Conservation (phyloP, 768 basidiomycete species). For the Xanthoconium purpureum region DNA sequence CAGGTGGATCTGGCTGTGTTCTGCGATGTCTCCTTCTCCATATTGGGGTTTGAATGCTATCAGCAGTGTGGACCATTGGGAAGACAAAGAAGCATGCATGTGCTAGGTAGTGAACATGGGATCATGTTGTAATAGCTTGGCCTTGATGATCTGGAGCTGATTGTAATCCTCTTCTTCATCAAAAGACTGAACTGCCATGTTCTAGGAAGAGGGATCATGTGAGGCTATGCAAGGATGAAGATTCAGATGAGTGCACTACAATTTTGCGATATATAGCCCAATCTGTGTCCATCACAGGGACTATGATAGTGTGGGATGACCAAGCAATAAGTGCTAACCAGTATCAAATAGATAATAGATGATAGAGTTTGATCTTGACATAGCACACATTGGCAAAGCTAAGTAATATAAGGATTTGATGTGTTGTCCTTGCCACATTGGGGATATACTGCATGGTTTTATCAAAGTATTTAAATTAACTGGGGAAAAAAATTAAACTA, state of each 20-base stretch:
- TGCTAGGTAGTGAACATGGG: constrained; percentile 78
- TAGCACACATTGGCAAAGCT: too few species aligned
- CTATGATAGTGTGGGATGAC: too few species aligned
- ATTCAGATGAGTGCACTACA: constrained; percentile 41
- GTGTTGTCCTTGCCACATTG: too few species aligned
- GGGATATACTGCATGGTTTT: too few species aligned
- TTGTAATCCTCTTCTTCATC: constrained; percentile 87
- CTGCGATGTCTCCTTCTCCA: constrained; percentile 69
- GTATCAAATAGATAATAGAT: too few species aligned
- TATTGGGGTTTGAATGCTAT: constrained; percentile 81
- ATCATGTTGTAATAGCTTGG: constrained; percentile 77
- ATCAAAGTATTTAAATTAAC: too few species aligned
- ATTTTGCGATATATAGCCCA: constrained; percentile 99
- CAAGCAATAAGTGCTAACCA: too few species aligned
- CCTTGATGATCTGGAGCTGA: constrained; percentile 71
- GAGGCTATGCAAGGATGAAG: neutral
- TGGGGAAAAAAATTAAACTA: too few species aligned
- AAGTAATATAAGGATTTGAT: too few species aligned
- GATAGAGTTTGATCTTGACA: too few species aligned
- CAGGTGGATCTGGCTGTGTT: constrained; percentile 76
- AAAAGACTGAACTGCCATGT: constrained; percentile 66
- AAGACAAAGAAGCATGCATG: constrained; percentile 75
- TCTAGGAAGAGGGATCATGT: constrained; percentile 57
- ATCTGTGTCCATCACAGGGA: constrained; percentile 65
- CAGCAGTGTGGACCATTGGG: constrained; percentile 80